Evolutionary conservation across 2,329 filamentous ascomycete species (phyloP).

Genomic region (Colletotrichum chrysophilum): DNA sequence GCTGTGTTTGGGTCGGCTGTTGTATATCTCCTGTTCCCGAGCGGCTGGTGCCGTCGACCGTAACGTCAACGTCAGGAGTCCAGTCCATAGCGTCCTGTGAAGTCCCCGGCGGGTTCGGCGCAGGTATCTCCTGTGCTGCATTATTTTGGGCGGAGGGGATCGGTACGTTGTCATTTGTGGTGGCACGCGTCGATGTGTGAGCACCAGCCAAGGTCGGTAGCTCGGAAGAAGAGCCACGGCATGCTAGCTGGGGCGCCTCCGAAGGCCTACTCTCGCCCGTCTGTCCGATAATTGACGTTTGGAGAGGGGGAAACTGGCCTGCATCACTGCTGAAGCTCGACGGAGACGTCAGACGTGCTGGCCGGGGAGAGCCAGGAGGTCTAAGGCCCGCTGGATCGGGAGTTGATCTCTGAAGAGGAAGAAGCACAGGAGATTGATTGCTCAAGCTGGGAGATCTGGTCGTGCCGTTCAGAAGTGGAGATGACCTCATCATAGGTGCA

Average conservation of each 20-base stretch:
- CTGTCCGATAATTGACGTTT: neutral
- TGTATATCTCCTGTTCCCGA: neutral
- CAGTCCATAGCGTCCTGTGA: neutral
- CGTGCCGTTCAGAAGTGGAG: neutral
- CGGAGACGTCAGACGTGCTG: neutral
- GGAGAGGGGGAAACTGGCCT: neutral
- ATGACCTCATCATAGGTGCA: neutral
- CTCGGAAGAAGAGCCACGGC: neutral
- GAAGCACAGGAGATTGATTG: neutral
- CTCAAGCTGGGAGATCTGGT: neutral
- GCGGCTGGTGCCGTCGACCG: neutral
- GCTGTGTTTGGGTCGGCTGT: neutral
- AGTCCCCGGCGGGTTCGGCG: neutral
- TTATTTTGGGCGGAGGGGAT: neutral
- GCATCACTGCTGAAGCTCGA: neutral
- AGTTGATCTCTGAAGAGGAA: neutral
- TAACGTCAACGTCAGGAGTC: neutral
- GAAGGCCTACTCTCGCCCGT: neutral
- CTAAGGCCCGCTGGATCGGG: neutral
- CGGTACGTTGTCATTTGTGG: neutral
- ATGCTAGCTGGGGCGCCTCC: neutral
- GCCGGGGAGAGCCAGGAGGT: neutral
- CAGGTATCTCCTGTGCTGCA: neutral
- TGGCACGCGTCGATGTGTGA: neutral
- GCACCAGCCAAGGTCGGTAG: neutral